Percentiles rank a stretch among this genome's conserved stretches.
These are phyloP conservation scores for Fusarium pseudograminearum DNA, from an alignment of 2,329 filamentous ascomycete species.

Conservation along the genomic window DNA sequence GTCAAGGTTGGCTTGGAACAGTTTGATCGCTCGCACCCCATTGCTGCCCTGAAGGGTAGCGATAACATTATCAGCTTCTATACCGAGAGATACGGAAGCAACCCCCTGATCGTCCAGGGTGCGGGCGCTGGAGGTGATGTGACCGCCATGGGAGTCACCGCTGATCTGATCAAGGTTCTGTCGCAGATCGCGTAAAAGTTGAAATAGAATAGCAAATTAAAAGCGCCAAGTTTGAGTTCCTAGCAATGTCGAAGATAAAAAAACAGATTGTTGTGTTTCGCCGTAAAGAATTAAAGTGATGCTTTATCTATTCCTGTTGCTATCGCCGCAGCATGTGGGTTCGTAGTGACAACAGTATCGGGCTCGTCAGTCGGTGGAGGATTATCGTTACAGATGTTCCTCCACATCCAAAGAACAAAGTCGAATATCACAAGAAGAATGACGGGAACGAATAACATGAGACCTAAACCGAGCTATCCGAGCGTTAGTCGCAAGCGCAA, in stretches of 20 bases:
- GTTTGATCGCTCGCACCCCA: conserved; percentile 88
- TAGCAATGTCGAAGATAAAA: not conserved
- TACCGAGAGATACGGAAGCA: conserved; percentile 91
- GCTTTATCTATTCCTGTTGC: conserved; percentile 43
- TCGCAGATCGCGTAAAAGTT: conserved; percentile 69
- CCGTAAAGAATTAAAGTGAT: conserved; percentile 29
- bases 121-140: conserved; percentile 94
- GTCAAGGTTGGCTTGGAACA: conserved; percentile 94
- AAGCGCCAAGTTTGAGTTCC: conserved; percentile 22
- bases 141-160: conserved; percentile 97
- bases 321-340: conserved; percentile 40
- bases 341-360: conserved; percentile 33
- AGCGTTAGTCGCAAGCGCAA: conserved; percentile 28
- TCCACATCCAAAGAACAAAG: conserved; percentile 65
- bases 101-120: conserved; percentile 94
- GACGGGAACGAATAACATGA: conserved; percentile 62
- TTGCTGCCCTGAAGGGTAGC: conserved; percentile 94
- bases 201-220: conserved; percentile 38
- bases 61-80: conserved; percentile 99
- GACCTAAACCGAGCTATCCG: conserved; percentile 58
- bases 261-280: conserved; percentile 11
- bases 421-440: conserved; percentile 63
- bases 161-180: conserved; percentile 90
- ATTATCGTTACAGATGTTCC: conserved; percentile 51
- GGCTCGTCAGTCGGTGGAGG: conserved; percentile 29